Percentiles rank a stretch among this genome's conserved stretches.
These are phyloP conservation scores for Neofusicoccum cordaticola DNA, from an alignment of 2,329 filamentous ascomycete genomes.

Conservation along the genomic window DNA sequence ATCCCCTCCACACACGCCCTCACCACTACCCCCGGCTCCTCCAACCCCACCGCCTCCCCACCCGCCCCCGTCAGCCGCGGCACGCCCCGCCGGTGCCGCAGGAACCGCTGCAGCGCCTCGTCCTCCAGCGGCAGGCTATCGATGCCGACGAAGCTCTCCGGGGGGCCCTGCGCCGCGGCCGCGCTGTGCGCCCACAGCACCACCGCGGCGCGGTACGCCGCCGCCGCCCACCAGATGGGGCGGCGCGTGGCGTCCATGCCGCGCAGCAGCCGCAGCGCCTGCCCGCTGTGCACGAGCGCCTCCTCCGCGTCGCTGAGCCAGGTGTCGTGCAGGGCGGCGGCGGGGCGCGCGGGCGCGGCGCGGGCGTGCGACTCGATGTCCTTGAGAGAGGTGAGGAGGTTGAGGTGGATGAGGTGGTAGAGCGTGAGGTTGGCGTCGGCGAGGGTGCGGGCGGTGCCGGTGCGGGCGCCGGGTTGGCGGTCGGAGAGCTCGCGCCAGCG, in stretches of 20 bases:
- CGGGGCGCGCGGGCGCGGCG: constrained; percentile 35
- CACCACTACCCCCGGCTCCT: not conserved
- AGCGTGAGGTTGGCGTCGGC: constrained; percentile 55
- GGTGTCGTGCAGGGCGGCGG: constrained; percentile 22
- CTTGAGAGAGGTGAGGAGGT: constrained; percentile 54
- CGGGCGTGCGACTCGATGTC: constrained; percentile 56
- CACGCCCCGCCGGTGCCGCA: not conserved
- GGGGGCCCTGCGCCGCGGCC: too few species aligned
- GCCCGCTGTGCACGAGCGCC: constrained; percentile 55
- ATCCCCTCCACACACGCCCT: not conserved
- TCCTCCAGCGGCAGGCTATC: not conserved
- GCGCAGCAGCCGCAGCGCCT: constrained; percentile 53
- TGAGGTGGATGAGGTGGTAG: constrained; percentile 58
- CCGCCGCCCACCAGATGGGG: constrained; percentile 58
- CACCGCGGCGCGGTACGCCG: constrained; percentile 56
- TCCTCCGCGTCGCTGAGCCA: not conserved
- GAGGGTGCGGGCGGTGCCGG: not conserved
- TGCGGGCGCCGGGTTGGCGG: too few species aligned
- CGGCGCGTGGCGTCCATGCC: constrained; percentile 48
- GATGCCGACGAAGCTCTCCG: too few species aligned
- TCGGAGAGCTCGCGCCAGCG: constrained; percentile 53
- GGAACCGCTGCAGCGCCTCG: not conserved
- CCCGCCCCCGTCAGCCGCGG: not conserved
- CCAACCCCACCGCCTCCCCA: not conserved
- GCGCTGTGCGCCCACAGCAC: constrained; percentile 54